Evolutionary conservation across 768 basidiomycete species (phyloP).

Genomic region (Mycena pura): DNA sequence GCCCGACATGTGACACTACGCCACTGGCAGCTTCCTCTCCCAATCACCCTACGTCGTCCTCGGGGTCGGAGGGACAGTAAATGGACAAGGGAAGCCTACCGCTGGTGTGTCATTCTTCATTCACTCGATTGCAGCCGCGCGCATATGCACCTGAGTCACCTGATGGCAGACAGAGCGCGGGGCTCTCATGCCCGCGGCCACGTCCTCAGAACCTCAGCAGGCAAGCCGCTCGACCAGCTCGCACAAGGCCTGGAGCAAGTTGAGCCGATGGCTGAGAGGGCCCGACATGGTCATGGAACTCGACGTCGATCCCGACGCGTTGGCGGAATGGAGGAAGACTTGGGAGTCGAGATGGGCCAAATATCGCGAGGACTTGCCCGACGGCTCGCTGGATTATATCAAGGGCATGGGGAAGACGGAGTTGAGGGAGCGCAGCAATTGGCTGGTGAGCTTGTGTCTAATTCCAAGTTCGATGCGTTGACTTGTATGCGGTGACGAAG

Average conservation of each 20-base stretch:
- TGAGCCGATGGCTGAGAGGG: slow-evolving; percentile 2
- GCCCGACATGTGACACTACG: too few species aligned
- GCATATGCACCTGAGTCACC: too few species aligned
- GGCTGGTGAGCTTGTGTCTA: not conserved
- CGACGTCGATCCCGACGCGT: slow-evolving; percentile 2
- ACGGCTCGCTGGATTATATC: not conserved
- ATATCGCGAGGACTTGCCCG: not conserved
- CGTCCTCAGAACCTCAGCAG: too few species aligned
- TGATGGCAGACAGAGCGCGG: too few species aligned
- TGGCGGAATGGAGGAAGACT: slow-evolving; percentile 9
- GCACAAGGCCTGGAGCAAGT: not conserved
- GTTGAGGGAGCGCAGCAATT: slow-evolving; percentile 2
- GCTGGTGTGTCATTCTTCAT: too few species aligned
- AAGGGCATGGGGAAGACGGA: not conserved
- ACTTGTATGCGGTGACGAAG: not conserved
- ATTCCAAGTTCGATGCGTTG: not conserved
- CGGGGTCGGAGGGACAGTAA: too few species aligned
- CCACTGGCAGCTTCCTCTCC: too few species aligned
- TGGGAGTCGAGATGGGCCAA: slow-evolving; percentile 24
- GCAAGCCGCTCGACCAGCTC: too few species aligned
- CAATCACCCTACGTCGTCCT: too few species aligned
- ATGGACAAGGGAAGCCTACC: too few species aligned
- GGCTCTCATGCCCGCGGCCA: too few species aligned
- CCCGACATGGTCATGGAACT: not conserved
- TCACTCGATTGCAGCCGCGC: too few species aligned